Percentiles rank a stretch among this genome's conserved stretches.
These are phyloP conservation scores for Suillus luteus DNA, from an alignment of 768 basidiomycete species.

Conservation along the genomic window DNA sequence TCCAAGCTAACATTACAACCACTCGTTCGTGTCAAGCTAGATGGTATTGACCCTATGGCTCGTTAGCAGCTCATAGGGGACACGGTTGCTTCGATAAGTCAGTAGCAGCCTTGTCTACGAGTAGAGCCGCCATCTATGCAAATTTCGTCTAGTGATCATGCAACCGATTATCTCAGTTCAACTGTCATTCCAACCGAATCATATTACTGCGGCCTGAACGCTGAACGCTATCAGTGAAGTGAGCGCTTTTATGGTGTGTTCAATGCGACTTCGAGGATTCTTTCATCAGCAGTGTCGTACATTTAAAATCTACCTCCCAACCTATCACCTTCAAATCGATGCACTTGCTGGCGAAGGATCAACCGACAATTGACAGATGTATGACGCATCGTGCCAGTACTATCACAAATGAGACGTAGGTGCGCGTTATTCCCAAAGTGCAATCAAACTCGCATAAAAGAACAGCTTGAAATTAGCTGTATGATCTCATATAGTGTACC, in stretches of 20 bases:
- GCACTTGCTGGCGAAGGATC: not conserved
- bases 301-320: not conserved
- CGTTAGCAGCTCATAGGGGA: not conserved
- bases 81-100: too few species aligned
- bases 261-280: not conserved
- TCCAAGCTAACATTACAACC: not conserved
- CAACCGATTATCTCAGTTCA: not conserved
- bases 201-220: not conserved
- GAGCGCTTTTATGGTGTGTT: not conserved
- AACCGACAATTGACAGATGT: not conserved
- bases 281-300: not conserved
- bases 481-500: not conserved
- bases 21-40: not conserved
- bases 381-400: not conserved
- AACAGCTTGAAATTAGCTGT: not conserved
- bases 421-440: not conserved
- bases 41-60: not conserved
- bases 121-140: too few species aligned
- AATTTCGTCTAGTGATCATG: not conserved
- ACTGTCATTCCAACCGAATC: not conserved
- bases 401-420: not conserved
- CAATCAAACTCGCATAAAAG: not conserved
- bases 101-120: too few species aligned
- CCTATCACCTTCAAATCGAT: not conserved
- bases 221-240: not conserved